phyloP scores from a whole-genome alignment of 2,329 filamentous ascomycete genomes.

The Colletotrichum melonis region DNA sequence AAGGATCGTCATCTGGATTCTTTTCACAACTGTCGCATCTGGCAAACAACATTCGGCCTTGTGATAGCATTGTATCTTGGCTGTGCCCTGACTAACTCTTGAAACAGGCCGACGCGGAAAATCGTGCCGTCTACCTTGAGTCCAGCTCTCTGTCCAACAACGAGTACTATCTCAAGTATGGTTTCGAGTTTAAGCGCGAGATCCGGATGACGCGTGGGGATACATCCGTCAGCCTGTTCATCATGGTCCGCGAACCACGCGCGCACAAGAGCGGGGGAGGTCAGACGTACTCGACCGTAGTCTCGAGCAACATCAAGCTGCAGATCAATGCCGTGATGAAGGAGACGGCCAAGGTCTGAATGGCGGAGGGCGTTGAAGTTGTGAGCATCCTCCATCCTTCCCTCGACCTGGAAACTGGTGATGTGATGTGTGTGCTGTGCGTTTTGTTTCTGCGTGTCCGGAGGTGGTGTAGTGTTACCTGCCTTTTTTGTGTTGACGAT shows the following conservation, averaged over 20 bases:
- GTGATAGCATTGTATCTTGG: background rate
- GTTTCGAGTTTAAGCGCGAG: constrained; percentile 74
- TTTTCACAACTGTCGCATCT: background rate
- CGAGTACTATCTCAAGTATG: constrained; percentile 79
- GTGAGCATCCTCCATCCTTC: background rate
- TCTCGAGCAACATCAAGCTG: constrained; percentile 46
- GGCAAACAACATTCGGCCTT: background rate
- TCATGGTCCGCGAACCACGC: constrained; percentile 84
- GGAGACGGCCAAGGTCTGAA: constrained; percentile 27
- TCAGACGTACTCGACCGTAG: constrained; percentile 41
- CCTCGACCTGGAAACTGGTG: background rate
- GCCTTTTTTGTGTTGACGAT: background rate
- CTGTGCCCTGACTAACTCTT: background rate
- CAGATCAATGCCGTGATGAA: constrained; percentile 46
- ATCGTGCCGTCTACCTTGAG: constrained; percentile 80
- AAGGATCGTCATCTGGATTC: background rate
- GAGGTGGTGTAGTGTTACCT: background rate
- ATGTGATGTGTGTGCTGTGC: background rate
- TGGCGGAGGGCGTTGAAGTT: background rate
- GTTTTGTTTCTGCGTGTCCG: background rate
- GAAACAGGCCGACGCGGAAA: constrained; percentile 73
- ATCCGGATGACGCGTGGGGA: constrained; percentile 70
- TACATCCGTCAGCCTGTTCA: constrained; percentile 74
- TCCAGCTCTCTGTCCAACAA: constrained; percentile 77
- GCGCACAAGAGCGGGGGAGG: constrained; percentile 38